Percentiles rank a stretch among this genome's conserved stretches.
phyloP scores from a whole-genome alignment of 1,139 yeast species.

The Keqinozyma sinolaborantium region DNA sequence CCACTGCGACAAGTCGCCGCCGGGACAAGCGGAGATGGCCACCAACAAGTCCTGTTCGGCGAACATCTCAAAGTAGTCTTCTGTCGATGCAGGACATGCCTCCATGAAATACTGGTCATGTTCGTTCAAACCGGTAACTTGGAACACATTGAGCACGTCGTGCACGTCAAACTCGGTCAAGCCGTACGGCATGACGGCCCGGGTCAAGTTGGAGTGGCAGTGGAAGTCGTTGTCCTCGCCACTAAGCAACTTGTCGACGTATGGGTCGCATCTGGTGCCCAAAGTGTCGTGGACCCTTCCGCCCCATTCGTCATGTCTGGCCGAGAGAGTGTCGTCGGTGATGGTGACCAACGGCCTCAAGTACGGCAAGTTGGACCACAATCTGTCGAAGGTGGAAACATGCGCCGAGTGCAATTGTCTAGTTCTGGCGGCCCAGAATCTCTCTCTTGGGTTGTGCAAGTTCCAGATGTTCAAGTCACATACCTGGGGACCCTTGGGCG shows the following conservation, averaged over 20 bases:
- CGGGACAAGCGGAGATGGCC: constrained; percentile 69
- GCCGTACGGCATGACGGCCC: constrained; percentile 58
- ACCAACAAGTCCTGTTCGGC: constrained; percentile 64
- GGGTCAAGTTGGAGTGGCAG: constrained; percentile 61
- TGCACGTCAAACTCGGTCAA: constrained; percentile 65
- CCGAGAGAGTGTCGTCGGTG: constrained; percentile 53
- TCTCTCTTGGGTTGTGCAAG: constrained; percentile 55
- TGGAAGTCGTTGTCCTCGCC: constrained; percentile 66
- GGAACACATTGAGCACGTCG: constrained; percentile 67
- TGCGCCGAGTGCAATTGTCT: constrained; percentile 67
- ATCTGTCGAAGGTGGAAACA: constrained; percentile 56
- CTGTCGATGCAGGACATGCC: constrained; percentile 56
- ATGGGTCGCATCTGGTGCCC: constrained; percentile 70
- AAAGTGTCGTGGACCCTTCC: constrained; percentile 64
- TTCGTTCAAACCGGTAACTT: constrained; percentile 64
- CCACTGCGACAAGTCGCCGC: constrained; percentile 68
- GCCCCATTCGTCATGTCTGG: constrained; percentile 62
- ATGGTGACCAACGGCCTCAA: constrained; percentile 63
- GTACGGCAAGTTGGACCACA: constrained; percentile 64
- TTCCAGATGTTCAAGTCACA: constrained; percentile 69
- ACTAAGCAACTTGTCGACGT: constrained; percentile 59
- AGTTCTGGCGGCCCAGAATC: constrained; percentile 69
- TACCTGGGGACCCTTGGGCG: constrained; percentile 70
- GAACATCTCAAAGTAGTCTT: constrained; percentile 63
- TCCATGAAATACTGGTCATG: constrained; percentile 70